Percentiles rank a stretch among this genome's conserved stretches.
phyloP scores from a whole-genome alignment of 2,329 filamentous ascomycete species.

The Pyrenochaeta sp. region DNA sequence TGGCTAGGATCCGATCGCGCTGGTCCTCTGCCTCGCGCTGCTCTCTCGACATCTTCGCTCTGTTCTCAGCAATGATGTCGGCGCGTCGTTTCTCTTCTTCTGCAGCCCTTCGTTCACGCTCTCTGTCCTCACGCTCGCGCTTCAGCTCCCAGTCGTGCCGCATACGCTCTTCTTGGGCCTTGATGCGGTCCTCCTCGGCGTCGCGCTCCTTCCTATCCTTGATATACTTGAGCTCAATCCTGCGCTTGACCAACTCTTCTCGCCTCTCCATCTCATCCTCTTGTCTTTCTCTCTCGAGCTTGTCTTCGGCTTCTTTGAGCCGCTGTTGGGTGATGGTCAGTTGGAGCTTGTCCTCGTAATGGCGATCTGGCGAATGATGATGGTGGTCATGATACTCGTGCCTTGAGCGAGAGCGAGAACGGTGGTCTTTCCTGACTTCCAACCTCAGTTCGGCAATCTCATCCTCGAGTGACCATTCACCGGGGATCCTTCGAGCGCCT shows the following conservation, averaged over 20 bases:
- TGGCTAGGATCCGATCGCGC: constrained; percentile 35
- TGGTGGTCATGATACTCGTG: constrained; percentile 33
- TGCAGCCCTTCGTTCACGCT: constrained; percentile 48
- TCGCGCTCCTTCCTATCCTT: constrained; percentile 45
- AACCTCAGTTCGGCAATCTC: constrained; percentile 42
- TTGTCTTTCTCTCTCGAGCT: constrained; percentile 46
- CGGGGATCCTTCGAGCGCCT: constrained; percentile 36
- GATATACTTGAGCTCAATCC: constrained; percentile 47
- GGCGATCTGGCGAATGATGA: constrained; percentile 33
- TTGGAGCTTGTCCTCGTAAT: constrained; percentile 42
- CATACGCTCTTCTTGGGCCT: constrained; percentile 37
- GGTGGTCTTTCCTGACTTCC: constrained; percentile 33
- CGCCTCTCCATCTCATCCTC: constrained; percentile 43
- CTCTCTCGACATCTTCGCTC: constrained; percentile 30
- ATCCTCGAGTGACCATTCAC: constrained; percentile 47
- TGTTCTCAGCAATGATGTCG: constrained; percentile 48
- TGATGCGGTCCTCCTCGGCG: constrained; percentile 36
- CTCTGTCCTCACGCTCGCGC: constrained; percentile 39
- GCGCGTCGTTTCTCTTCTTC: constrained; percentile 53
- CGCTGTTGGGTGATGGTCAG: constrained; percentile 45
- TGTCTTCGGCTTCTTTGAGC: constrained; percentile 48
- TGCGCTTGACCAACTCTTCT: constrained; percentile 47
- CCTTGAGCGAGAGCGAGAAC: constrained; percentile 35
- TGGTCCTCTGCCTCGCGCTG: constrained; percentile 33
- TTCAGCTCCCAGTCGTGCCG: constrained; percentile 44